phyloP scores from a whole-genome alignment of 2,329 filamentous ascomycete species.

The Diaporthe vaccinii region DNA sequence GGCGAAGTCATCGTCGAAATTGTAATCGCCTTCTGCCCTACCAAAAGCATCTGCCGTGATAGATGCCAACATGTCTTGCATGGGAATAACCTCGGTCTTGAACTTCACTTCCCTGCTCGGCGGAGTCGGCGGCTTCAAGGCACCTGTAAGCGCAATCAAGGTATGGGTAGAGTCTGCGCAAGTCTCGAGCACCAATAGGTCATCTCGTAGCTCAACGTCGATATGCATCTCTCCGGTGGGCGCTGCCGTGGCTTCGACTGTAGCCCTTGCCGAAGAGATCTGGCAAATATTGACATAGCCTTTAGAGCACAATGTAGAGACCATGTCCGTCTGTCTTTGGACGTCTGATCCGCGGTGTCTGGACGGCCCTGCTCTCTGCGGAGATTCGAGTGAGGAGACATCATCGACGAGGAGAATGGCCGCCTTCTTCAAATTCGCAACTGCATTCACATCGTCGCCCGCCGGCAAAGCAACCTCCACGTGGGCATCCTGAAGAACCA shows the following conservation, averaged over 20 bases:
- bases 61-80: conserved; percentile 90
- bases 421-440: conserved; percentile 81
- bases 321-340: conserved; percentile 59
- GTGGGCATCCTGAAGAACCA: conserved; percentile 84
- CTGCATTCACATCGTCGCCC: conserved; percentile 73
- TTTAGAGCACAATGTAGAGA: conserved; percentile 69
- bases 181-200: conserved; percentile 90
- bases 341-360: conserved; percentile 53
- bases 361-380: conserved; percentile 55
- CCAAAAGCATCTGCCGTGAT: conserved; percentile 89
- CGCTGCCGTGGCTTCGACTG: conserved; percentile 71
- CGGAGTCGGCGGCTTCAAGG: conserved; percentile 84
- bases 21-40: conserved; percentile 70
- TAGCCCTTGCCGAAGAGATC: conserved; percentile 83
- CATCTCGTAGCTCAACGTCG: conserved; percentile 85
- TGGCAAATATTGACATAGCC: conserved; percentile 91
- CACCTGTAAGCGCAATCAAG: conserved; percentile 82
- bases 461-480: conserved; percentile 77
- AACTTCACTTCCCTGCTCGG: conserved; percentile 89
- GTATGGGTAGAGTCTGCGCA: conserved; percentile 98
- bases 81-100: conserved; percentile 85
- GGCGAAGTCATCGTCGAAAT: conserved; percentile 74
- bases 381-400: conserved; percentile 58
- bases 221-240: conserved; percentile 75
- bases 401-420: conserved; percentile 89